Percentiles rank a stretch among this genome's conserved stretches.
Evolutionary conservation across 371 early-diverging fungal genomes (phyloP).

Genomic region (Phascolomyces articulosus): DNA sequence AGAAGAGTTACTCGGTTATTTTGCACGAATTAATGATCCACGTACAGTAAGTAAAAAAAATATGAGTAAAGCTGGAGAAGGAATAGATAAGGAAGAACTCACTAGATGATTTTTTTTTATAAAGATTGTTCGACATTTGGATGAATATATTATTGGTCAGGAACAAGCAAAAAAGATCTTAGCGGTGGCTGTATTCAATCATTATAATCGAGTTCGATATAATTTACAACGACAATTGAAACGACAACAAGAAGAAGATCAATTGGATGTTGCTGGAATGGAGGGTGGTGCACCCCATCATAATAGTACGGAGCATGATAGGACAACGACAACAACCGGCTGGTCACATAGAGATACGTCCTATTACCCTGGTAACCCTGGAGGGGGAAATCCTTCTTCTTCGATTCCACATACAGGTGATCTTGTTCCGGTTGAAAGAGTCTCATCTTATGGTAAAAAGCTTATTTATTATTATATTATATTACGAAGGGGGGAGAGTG

Average conservation of each 20-base stretch:
- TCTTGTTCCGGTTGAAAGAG: constrained; percentile 23
- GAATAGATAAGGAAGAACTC: too few species aligned
- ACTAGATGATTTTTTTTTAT: background rate
- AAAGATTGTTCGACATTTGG: constrained; percentile 73
- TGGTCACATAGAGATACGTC: background rate
- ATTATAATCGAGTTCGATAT: constrained; percentile 73
- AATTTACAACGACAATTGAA: constrained; percentile 37
- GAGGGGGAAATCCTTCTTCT: background rate
- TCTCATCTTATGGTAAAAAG: constrained; percentile 19
- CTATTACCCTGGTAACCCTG: background rate
- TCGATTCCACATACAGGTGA: constrained; percentile 5
- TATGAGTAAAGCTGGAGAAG: background rate
- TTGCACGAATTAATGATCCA: constrained; percentile 16
- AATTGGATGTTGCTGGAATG: background rate
- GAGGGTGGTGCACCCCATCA: constrained; percentile 2
- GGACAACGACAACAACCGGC: background rate
- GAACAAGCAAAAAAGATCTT: constrained; percentile 77
- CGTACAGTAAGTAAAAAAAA: constrained; percentile 13
- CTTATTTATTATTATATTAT: too few species aligned
- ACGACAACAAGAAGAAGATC: background rate
- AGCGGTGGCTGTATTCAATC: constrained; percentile 81
- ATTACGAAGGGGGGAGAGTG: too few species aligned
- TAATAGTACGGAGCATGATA: background rate
- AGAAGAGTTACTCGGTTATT: constrained; percentile 5
- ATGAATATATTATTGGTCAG: constrained; percentile 84